Base-by-base conservation (phyloP, 108 stramenopile genomes). In the Nitzschia inconspicua region DNA sequence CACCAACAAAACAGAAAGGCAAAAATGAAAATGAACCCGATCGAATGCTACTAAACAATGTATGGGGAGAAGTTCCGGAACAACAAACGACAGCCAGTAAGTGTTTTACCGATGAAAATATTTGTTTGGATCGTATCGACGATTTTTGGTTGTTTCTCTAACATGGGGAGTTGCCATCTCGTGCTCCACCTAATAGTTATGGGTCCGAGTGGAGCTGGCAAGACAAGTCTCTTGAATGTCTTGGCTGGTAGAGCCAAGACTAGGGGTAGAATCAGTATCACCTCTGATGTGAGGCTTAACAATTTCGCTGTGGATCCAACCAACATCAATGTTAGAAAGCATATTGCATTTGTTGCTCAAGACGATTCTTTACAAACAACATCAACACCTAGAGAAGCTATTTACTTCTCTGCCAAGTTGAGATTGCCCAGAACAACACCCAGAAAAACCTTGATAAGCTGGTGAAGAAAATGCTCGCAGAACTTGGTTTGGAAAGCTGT, bases 331-430 rank as follows among this genome's bases (percentile, higher is more conserved):
- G 61, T 82, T 5, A 51, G 82, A 4, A 52, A 65, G 43, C 59
- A 82, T 34, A 84, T 95, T 41, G 89, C 89, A 23, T 95, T 89
- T 62, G 90, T 91, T 13, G 84, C 84, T 40, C 95, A 95, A 53
- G 89, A 93, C 40, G 95, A 93, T 62, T 79, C 79, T 8, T 73
- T 93, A 25, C 65, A 76, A 19, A 70, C 81, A 28, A 86, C 86
- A 3, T 60, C 82, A 5, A 96, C 95, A 19, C 92, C 90, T 18
- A 53, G 83, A 18, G 95, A 96, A 75, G 86, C 89, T 23, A 86
- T 96, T 59, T 63, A 73, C 19, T 93, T 96, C 60, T 82, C 80
- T 40, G 95, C 92, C 23, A 75, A 77, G 37, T 63, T 96, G 57
- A 77, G 95, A 30, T 48, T 92, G 14, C 82, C 84, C 2, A 48